phyloP scores from a whole-genome alignment of 192 early-diverging fungal genomes.

The Backusella westeae region DNA sequence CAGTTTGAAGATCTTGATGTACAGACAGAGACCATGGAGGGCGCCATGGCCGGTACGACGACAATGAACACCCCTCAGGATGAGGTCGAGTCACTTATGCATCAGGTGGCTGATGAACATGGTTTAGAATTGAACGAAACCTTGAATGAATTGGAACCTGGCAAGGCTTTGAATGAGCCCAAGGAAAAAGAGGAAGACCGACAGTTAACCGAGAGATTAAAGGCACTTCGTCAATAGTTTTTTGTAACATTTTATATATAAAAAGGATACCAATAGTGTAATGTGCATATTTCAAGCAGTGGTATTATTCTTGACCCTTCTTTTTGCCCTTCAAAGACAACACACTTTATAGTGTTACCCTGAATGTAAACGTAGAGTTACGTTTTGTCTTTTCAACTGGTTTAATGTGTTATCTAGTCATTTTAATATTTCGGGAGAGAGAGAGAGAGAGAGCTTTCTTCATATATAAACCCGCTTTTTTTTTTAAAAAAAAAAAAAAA shows the following conservation, averaged over 20 bases:
- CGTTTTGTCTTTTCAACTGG: background rate
- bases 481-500: no score
- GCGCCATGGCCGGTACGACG: conserved; percentile 82
- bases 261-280: background rate
- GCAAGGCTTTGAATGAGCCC: conserved; percentile 17
- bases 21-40: conserved; percentile 94
- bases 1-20: conserved; percentile 97
- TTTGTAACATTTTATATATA: background rate
- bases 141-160: conserved; percentile 41
- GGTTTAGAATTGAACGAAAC: conserved; percentile 81
- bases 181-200: conserved; percentile 41
- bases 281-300: no score
- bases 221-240: conserved; percentile 37
- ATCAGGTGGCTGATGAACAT: conserved; percentile 93
- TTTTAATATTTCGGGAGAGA: background rate
- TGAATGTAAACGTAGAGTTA: background rate
- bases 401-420: background rate
- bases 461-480: background rate
- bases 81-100: conserved; percentile 90
- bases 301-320: no score
- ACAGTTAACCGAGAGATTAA: conserved; percentile 36
- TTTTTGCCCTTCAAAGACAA: no score
- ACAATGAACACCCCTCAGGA: conserved; percentile 81
- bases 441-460: background rate
- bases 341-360: background rate